These are phyloP conservation scores for Kokia cookei DNA, from an alignment of 441 rosid genomes.

Conservation along the genomic window DNA sequence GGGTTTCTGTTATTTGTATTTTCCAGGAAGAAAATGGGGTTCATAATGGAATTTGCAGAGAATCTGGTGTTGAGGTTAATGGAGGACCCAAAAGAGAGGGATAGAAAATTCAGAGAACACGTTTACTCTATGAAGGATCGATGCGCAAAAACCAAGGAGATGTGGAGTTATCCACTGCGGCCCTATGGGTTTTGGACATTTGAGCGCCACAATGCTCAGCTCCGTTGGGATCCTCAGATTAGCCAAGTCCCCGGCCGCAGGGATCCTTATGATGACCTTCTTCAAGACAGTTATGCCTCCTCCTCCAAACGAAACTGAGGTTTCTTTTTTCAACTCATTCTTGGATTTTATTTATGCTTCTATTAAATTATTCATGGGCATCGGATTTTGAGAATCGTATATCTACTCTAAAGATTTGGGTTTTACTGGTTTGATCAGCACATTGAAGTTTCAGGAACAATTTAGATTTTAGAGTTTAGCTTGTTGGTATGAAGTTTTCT, in stretches of 20 bases:
- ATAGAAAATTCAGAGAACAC: slow-evolving; percentile 70
- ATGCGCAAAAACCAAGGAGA: slow-evolving; percentile 84
- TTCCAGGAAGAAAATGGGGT: slow-evolving; percentile 40
- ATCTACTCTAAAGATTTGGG: background rate
- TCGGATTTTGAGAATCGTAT: background rate
- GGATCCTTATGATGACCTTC: slow-evolving; percentile 91
- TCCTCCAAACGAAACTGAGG: background rate
- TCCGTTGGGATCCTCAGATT: slow-evolving; percentile 86
- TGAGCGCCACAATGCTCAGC: slow-evolving; percentile 88
- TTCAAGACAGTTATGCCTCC: slow-evolving; percentile 31
- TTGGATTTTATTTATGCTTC: background rate
- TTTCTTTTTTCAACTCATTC: background rate
- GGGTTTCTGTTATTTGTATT: background rate
- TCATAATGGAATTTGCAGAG: slow-evolving; percentile 91
- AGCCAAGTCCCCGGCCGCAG: slow-evolving; percentile 89
- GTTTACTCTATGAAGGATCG: slow-evolving; percentile 58
- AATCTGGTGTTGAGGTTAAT: slow-evolving; percentile 70
- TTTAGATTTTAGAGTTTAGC: background rate
- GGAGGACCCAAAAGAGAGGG: slow-evolving; percentile 96
- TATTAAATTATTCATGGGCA: background rate
- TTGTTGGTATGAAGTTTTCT: background rate
- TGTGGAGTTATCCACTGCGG: slow-evolving; percentile 91
- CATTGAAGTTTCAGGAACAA: background rate
- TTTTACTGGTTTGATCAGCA: background rate
- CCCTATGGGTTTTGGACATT: slow-evolving; percentile 96